Evolutionary conservation across 768 basidiomycete species (phyloP).

Genomic region (Leccinum disarticulatum): DNA sequence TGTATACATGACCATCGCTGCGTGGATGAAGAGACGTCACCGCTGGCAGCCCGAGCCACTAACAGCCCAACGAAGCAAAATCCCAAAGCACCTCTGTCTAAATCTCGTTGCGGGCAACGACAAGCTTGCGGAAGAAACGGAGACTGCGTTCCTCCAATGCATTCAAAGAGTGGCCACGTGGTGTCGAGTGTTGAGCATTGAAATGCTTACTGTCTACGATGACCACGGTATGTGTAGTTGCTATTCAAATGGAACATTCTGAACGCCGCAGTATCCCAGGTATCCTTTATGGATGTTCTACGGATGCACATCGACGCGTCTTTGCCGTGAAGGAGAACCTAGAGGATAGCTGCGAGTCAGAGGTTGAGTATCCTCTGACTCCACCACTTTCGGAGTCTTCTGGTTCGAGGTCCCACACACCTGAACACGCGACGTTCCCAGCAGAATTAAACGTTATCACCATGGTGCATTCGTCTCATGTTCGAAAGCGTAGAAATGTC

Average conservation of each 20-base stretch:
- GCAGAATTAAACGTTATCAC: slow-evolving; percentile 21
- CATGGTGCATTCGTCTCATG: slow-evolving; percentile 13
- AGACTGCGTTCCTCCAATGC: slow-evolving; percentile 50
- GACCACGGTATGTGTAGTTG: slow-evolving; percentile 52
- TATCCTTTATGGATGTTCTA: slow-evolving; percentile 39
- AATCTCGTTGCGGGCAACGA: slow-evolving; percentile 51
- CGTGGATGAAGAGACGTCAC: slow-evolving; percentile 40
- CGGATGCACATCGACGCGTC: slow-evolving; percentile 42
- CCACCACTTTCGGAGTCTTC: slow-evolving; percentile 77
- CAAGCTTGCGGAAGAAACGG: slow-evolving; percentile 35
- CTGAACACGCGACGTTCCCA: slow-evolving; percentile 31
- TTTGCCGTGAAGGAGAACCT: slow-evolving; percentile 23
- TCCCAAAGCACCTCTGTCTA: slow-evolving; percentile 67
- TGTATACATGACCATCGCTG: slow-evolving; percentile 39
- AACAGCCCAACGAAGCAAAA: slow-evolving; percentile 49
- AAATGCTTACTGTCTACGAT: slow-evolving; percentile 71
- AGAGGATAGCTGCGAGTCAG: slow-evolving; percentile 47
- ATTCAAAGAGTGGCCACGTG: slow-evolving; percentile 54
- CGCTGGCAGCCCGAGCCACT: slow-evolving; percentile 47
- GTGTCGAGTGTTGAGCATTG: slow-evolving; percentile 63
- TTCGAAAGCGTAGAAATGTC: slow-evolving; percentile 25
- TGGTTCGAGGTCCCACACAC: slow-evolving; percentile 62
- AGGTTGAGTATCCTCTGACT: slow-evolving; percentile 69
- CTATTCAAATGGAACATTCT: not conserved
- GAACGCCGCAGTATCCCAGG: slow-evolving; percentile 33